These are phyloP conservation scores for Pichia manshurica DNA, from an alignment of 805 yeast species.

Conservation along the genomic window DNA sequence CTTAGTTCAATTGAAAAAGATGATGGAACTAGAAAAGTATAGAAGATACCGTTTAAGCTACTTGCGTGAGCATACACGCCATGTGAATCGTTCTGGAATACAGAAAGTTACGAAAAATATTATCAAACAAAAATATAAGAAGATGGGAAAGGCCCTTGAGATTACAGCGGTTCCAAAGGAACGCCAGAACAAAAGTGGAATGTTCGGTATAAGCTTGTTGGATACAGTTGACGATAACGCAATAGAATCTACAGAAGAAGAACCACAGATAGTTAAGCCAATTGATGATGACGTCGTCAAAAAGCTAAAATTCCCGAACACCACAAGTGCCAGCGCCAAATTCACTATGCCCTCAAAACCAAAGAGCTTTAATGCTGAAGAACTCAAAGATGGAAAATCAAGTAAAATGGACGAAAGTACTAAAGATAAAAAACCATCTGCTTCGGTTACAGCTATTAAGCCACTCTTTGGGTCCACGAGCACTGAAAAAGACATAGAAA, in stretches of 20 bases:
- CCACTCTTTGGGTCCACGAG: too few species aligned
- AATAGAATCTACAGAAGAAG: constrained; percentile 12
- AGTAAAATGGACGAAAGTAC: neutral
- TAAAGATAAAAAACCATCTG: neutral
- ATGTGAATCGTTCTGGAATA: constrained; percentile 16
- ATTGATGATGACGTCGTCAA: constrained; percentile 8
- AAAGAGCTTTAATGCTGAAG: constrained; percentile 7
- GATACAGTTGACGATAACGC: constrained; percentile 15
- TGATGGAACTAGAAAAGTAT: constrained; percentile 40
- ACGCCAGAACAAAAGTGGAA: constrained; percentile 23
- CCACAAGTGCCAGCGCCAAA: constrained; percentile 8
- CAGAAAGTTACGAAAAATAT: constrained; percentile 9
- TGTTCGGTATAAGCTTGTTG: constrained; percentile 19
- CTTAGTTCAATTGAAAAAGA: constrained; percentile 27
- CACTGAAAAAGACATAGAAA: too few species aligned
- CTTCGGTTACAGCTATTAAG: neutral
- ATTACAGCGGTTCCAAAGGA: constrained; percentile 16
- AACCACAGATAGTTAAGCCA: constrained; percentile 2
- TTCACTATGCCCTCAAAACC: constrained; percentile 16
- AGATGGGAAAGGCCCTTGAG: neutral
- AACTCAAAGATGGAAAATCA: neutral
- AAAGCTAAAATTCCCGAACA: constrained; percentile 24
- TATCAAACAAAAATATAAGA: constrained; percentile 9
- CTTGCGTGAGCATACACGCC: constrained; percentile 31
- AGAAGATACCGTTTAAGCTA: constrained; percentile 42